Evolutionary conservation across 2,329 filamentous ascomycete genomes (phyloP).

Genomic region (Ophiostoma sp.): DNA sequence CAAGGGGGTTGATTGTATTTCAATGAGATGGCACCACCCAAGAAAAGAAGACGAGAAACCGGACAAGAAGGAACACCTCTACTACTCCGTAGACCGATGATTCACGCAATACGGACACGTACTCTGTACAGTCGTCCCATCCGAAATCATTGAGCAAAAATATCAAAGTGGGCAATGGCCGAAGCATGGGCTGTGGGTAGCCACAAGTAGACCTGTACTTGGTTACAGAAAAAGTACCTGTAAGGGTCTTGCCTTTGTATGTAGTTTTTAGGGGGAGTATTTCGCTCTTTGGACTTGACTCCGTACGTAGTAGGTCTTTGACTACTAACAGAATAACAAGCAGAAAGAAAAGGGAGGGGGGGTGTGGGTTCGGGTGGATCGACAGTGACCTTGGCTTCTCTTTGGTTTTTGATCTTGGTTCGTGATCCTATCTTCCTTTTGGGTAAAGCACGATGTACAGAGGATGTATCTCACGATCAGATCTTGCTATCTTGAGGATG

Average conservation of each 20-base stretch:
- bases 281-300: too few species aligned
- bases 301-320: too few species aligned
- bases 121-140: not conserved
- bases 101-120: not conserved
- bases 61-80: not conserved
- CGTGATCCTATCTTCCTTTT: not conserved
- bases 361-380: constrained; percentile 1
- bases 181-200: not conserved
- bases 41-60: not conserved
- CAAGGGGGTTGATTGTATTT: not conserved
- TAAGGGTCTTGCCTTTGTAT: not conserved
- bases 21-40: not conserved
- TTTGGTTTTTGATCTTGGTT: not conserved
- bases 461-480: not conserved
- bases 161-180: not conserved
- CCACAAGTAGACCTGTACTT: not conserved
- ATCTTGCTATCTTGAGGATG: not conserved
- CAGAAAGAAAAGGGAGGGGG: constrained; percentile 12
- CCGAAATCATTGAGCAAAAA: not conserved
- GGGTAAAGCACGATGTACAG: not conserved
- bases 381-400: not conserved
- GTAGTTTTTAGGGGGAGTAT: too few species aligned
- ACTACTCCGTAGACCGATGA: not conserved
- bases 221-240: not conserved
- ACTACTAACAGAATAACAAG: not conserved